Evolutionary conservation across 2,329 filamentous ascomycete genomes (phyloP), one percentile per base, ranked within the genome.

Genomic region (Dactylellina leptospora): DNA sequence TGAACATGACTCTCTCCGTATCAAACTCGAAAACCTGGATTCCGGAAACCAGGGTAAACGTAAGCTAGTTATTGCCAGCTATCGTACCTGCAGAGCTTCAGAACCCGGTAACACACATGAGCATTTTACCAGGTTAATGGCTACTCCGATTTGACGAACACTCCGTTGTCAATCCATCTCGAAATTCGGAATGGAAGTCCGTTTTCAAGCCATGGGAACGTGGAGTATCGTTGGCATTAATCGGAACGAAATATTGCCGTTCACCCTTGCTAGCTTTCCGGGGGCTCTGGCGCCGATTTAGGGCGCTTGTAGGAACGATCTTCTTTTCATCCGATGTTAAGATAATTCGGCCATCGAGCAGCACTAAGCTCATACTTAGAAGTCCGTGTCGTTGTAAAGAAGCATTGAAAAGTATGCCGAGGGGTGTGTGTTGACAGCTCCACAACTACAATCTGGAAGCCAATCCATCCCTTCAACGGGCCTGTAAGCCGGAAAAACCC

Each of bases 71-170:
- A 23, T 33, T 22, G 40, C 10, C n/a, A 20, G 23, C 53, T 27
- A 18, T 44, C 61, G 61, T 69, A 54, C 63, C 55, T 60, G 63
- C 55, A 61, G 55, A 16, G 36, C 18, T 40, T n/a, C 22, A 16
- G 40, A 16, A 48, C 55, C 55, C 16, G 28, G 55, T 40, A 33
- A 61, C 28, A 25, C 28, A 56, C 40, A 62, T 70, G 64, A 70
- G 64, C 64, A 51, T 23, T 56, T 63, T 62, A 62, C 66, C 66
- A 63, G 66, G 66, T 71, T 58, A 63, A 9, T 22, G 23, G 33
- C 36, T 50, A 18, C 25, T 45, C 50, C 40, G 61, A 54, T n/a
- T n/a, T n/a, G n/a, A n/a, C n/a, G n/a, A n/a, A n/a, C n/a, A n/a
- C n/a, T n/a, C n/a, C n/a, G n/a, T n/a, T n/a, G n/a, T n/a, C n/a